Conservation (phyloP, 2,329 filamentous ascomycete species). For the Trichoderma afroharzianum region DNA sequence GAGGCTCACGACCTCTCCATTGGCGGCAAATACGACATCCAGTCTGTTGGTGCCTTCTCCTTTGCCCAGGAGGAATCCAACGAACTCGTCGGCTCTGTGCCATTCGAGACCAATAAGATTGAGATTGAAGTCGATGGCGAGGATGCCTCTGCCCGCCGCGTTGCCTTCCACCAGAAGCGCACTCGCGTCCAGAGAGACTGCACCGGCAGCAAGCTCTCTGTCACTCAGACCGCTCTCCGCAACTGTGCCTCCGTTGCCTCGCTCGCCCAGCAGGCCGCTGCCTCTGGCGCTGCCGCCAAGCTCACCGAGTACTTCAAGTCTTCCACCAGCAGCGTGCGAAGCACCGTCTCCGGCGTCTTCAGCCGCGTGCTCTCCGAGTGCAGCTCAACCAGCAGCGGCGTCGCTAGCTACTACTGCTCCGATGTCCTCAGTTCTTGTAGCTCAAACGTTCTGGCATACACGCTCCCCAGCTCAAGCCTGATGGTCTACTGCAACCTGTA, state of each 20-base stretch:
- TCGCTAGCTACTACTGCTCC: conserved; percentile 55
- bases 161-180: conserved; percentile 48
- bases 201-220: conserved; percentile 42
- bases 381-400: conserved; percentile 43
- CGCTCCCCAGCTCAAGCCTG: conserved; percentile 49
- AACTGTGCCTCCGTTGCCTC: conserved; percentile 53
- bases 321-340: conserved; percentile 41
- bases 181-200: conserved; percentile 52
- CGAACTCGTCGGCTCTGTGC: conserved; percentile 51
- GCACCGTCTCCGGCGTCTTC: conserved; percentile 49
- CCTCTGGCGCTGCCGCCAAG: conserved; percentile 46
- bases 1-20: conserved; percentile 50
- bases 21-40: conserved; percentile 54
- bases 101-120: conserved; percentile 58
- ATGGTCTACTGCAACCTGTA: conserved; percentile 61
- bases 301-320: conserved; percentile 64
- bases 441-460: conserved; percentile 57
- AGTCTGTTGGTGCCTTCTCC: conserved; percentile 53
- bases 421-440: conserved; percentile 54
- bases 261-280: conserved; percentile 48
- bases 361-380: conserved; percentile 54
- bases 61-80: conserved; percentile 50
- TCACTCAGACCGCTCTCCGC: conserved; percentile 48
- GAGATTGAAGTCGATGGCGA: conserved; percentile 54
- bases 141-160: conserved; percentile 48